Evolutionary conservation across 495 filamentous ascomycete species (phyloP).

Genomic region (Podospora australis): DNA sequence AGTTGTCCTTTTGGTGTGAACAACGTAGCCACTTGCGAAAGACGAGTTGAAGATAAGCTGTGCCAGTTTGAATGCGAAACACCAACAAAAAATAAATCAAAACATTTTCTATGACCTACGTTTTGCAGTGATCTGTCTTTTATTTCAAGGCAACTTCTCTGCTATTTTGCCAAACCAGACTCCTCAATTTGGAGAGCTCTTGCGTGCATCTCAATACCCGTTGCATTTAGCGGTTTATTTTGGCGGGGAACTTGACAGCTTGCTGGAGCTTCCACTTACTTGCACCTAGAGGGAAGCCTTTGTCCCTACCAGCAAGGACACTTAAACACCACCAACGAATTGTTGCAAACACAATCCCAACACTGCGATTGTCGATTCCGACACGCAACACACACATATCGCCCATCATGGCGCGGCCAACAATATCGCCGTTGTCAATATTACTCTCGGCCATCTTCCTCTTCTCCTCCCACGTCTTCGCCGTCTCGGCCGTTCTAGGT

Average conservation of each 20-base stretch:
- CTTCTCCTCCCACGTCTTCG: constrained; percentile 44
- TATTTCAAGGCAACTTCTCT: background rate
- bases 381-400: constrained; percentile 9
- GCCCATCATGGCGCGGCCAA: constrained; percentile 38
- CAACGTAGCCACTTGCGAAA: constrained; percentile 17
- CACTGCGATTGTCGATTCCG: constrained; percentile 2
- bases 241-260: constrained; percentile 1
- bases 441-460: constrained; percentile 43
- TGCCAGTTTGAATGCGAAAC: constrained; percentile 3
- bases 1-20: constrained; percentile 33
- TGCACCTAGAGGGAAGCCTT: too few relatives aligned
- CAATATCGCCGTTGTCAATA: constrained; percentile 36
- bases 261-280: background rate
- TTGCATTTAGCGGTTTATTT: constrained; percentile 13
- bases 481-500: constrained; percentile 70
- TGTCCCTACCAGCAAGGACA: background rate
- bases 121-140: constrained; percentile 1
- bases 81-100: too few relatives aligned
- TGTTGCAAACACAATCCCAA: too few relatives aligned
- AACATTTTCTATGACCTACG: too few relatives aligned
- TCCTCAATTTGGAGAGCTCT: background rate
- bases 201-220: too few relatives aligned
- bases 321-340: background rate
- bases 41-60: too few relatives aligned
- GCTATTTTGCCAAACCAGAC: background rate